Conservation (phyloP, 2,329 filamentous ascomycete species). For the Verticillium nubilum region DNA sequence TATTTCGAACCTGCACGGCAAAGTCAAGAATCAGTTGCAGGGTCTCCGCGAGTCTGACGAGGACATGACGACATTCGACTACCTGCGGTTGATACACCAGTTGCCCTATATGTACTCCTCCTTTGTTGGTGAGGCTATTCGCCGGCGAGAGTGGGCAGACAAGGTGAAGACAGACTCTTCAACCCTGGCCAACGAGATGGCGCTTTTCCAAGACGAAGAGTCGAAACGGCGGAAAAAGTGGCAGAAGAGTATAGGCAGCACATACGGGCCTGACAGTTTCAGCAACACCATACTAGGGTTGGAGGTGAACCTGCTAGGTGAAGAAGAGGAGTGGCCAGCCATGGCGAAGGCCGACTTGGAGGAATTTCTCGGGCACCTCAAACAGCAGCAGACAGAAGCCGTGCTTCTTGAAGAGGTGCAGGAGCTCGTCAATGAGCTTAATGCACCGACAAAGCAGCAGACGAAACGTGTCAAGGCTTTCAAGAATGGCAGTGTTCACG, state of each 20-base stretch:
- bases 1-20: conserved; percentile 70
- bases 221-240: conserved; percentile 82
- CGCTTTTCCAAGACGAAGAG: conserved; percentile 87
- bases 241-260: conserved; percentile 77
- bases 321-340: conserved; percentile 75
- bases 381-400: conserved; percentile 59
- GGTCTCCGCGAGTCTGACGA: conserved; percentile 68
- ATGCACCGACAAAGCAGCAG: conserved; percentile 79
- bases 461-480: conserved; percentile 85
- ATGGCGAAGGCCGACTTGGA: conserved; percentile 72
- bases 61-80: conserved; percentile 73
- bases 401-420: conserved; percentile 65
- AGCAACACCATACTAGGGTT: conserved; percentile 70
- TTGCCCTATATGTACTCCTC: conserved; percentile 88
- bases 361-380: conserved; percentile 63
- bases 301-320: conserved; percentile 78
- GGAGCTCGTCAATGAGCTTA: conserved; percentile 73
- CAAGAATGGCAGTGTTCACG: conserved; percentile 93
- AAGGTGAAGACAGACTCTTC: conserved; percentile 86
- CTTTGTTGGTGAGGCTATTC: conserved; percentile 78
- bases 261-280: conserved; percentile 59
- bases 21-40: conserved; percentile 66
- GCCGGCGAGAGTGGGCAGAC: conserved; percentile 83
- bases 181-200: conserved; percentile 87
- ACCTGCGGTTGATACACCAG: conserved; percentile 72